Evolutionary conservation across 1,139 yeast genomes (phyloP).

Genomic region (Taphrina populina): DNA sequence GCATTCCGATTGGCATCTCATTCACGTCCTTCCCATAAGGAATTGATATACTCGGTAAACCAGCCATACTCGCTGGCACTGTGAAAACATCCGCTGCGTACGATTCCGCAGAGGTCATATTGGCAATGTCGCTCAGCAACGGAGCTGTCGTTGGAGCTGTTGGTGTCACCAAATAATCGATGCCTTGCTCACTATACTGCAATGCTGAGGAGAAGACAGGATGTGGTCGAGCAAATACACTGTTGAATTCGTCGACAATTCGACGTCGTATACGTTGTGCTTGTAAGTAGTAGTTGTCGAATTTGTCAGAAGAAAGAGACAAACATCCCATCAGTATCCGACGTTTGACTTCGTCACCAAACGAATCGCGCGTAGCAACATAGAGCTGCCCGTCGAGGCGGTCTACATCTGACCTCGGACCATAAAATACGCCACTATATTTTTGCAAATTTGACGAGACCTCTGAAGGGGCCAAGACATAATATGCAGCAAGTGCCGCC

Average conservation of each 20-base stretch:
- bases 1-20: constrained; percentile 61
- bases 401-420: constrained; percentile 48
- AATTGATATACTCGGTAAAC: constrained; percentile 76
- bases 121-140: constrained; percentile 45
- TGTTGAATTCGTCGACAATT: constrained; percentile 65
- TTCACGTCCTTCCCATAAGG: constrained; percentile 52
- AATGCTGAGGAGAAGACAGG: constrained; percentile 44
- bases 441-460: constrained; percentile 89
- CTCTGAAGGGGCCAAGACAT: constrained; percentile 85
- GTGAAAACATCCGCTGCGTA: constrained; percentile 82
- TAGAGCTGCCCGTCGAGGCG: constrained; percentile 50
- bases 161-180: constrained; percentile 75
- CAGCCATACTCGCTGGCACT: constrained; percentile 88
- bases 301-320: constrained; percentile 62
- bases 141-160: constrained; percentile 67
- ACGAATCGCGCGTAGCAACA: constrained; percentile 59
- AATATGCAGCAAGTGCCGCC: constrained; percentile 75
- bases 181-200: constrained; percentile 41
- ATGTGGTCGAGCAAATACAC: constrained; percentile 50
- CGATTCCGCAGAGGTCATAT: constrained; percentile 55
- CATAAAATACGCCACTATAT: constrained; percentile 92
- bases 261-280: constrained; percentile 68
- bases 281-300: constrained; percentile 70
- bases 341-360: constrained; percentile 80
- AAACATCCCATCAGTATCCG: constrained; percentile 84